phyloP scores from a whole-genome alignment of 257 asterid genomes.

The Fraxinus cuspidata region DNA sequence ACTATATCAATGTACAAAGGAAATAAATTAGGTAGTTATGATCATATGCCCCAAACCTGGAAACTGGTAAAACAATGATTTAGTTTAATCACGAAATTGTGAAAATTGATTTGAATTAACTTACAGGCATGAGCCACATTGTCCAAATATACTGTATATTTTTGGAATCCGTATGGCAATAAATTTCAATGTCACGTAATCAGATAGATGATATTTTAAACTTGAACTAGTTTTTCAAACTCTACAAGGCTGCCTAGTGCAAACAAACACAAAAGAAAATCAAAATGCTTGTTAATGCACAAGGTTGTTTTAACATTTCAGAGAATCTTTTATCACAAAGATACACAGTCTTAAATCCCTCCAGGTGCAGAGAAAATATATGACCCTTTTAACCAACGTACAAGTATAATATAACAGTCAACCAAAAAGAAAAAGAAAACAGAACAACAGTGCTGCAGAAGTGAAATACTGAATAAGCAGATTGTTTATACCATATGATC shows the following conservation, averaged over 20 bases:
- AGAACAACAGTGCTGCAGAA: neutral
- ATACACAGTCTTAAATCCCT: neutral
- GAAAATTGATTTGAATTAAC: neutral
- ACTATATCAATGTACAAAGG: conserved; percentile 16
- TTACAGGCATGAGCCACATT: neutral
- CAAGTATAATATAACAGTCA: neutral
- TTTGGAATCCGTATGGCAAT: neutral
- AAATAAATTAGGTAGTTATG: neutral
- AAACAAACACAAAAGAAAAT: neutral
- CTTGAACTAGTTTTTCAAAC: neutral
- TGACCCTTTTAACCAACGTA: neutral
- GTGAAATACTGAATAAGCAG: conserved; percentile 1
- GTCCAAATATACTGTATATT: neutral
- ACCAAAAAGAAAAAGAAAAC: conserved; percentile 6
- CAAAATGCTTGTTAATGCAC: neutral
- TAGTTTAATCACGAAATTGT: no score
- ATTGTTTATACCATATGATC: conserved; percentile 57
- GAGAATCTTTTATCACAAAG: neutral
- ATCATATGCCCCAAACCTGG: neutral
- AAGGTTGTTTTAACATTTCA: neutral
- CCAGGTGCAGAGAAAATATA: neutral
- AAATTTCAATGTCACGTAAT: neutral
- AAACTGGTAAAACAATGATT: no score
- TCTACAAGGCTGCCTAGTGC: neutral
- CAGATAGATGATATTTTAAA: neutral